Evolutionary conservation across 768 basidiomycete genomes (phyloP), one percentile per base, ranked within the genome.

Genomic region (Mycena metata): DNA sequence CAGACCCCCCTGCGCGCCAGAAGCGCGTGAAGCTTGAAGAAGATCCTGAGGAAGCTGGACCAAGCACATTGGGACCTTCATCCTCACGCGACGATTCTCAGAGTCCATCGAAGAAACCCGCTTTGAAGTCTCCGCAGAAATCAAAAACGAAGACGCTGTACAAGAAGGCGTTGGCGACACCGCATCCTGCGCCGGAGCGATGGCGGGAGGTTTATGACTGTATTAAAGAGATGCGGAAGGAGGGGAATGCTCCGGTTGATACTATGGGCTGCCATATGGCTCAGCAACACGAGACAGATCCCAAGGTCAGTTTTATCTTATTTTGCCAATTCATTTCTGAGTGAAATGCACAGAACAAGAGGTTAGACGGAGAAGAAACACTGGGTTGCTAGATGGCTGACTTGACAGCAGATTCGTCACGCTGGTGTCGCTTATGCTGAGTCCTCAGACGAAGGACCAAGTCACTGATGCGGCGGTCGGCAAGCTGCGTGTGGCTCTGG

Each of bases 381-480:
- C 11, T 19, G 42, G 33, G 13, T 17, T 10, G 30, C 30, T 17
- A n/a, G 3, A 16, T 23, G 8, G 21, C 54, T 64, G 23, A 64
- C 36, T 7, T 21, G 35, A 10, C 11, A 19, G 15, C 33, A 64
- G 67, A 3, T 93, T 95, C 67, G 86, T 93, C 11, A 94, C 92
- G 5, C 89, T 99, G 23, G 88, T 99, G 9, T 95, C 96, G 4
- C 84, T 99, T 50, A 98, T 98, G 95, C 86, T 99, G 2, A 96
- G 94, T 12, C 95, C 95, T 2, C 97, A 99, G 77, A 98, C 97
- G 5, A 98, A 96, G 74, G 96, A 97, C 76, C 90, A 94, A 73
- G 91, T 96, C 19, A 95, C 93, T 0, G 88, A 93, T 62, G 88
- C 91, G 0, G 96, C 96, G 0, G 88, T 96, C 1, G 76, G 80